Conservation (phyloP, 495 filamentous ascomycete genomes). For the Letharia columbiana region DNA sequence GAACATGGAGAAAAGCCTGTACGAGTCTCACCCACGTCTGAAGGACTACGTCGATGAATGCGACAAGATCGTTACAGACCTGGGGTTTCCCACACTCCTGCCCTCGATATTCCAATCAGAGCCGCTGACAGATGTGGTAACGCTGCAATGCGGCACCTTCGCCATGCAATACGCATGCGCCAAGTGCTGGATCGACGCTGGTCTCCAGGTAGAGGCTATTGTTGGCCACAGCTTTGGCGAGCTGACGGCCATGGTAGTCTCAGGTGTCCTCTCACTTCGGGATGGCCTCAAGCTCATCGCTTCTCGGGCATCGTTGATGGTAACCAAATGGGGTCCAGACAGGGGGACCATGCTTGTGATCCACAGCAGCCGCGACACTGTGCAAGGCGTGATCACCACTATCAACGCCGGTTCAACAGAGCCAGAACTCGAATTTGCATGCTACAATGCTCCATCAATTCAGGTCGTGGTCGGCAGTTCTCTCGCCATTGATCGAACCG, state of each 20-base stretch:
- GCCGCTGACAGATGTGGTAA: slow-evolving; percentile 33
- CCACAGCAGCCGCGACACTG: neutral
- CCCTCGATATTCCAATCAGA: slow-evolving; percentile 40
- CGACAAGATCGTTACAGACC: slow-evolving; percentile 3
- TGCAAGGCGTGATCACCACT: slow-evolving; percentile 2
- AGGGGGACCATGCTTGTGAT: slow-evolving; percentile 42
- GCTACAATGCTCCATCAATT: slow-evolving; percentile 34
- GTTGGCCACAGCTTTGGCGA: slow-evolving; percentile 48
- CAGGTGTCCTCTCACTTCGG: slow-evolving; percentile 30
- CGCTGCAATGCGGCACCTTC: slow-evolving; percentile 40
- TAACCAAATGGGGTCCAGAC: slow-evolving; percentile 39
- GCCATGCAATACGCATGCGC: slow-evolving; percentile 43
- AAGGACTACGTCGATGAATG: slow-evolving; percentile 30
- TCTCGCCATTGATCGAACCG: slow-evolving; percentile 22
- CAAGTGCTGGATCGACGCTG: slow-evolving; percentile 40
- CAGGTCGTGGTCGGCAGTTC: slow-evolving; percentile 30
- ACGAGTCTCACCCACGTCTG: slow-evolving; percentile 27
- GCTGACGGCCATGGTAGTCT: slow-evolving; percentile 36
- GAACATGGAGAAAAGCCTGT: slow-evolving; percentile 27
- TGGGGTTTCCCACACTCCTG: slow-evolving; percentile 27
- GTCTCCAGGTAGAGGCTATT: slow-evolving; percentile 31
- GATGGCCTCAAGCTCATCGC: slow-evolving; percentile 38
- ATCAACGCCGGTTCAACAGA: slow-evolving; percentile 5
- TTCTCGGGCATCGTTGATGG: slow-evolving; percentile 38
- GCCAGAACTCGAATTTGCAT: slow-evolving; percentile 32